phyloP scores from a whole-genome alignment of 768 basidiomycete genomes.

The Rhodotorula kratochvilovae region DNA sequence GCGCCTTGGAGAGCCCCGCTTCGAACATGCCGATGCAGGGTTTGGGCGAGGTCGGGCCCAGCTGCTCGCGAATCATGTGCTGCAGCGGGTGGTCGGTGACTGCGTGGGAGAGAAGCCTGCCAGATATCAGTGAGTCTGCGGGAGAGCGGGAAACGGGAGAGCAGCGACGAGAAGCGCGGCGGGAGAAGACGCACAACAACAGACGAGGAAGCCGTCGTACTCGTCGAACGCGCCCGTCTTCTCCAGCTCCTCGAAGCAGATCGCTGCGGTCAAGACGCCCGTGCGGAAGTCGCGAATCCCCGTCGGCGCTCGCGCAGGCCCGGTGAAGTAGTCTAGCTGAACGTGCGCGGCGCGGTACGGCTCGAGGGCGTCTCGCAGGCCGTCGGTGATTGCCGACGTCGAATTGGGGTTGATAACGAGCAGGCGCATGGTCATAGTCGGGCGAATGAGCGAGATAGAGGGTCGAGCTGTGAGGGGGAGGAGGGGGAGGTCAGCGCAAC shows the following conservation, averaged over 20 bases:
- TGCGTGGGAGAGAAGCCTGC: background rate
- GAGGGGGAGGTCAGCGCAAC: background rate
- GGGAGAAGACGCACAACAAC: constrained; percentile 34
- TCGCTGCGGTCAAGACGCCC: constrained; percentile 14
- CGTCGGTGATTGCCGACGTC: constrained; percentile 31
- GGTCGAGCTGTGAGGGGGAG: background rate
- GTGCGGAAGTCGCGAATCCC: constrained; percentile 35
- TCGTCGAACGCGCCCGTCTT: background rate
- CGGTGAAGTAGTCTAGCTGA: constrained; percentile 28
- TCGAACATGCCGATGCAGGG: constrained; percentile 40
- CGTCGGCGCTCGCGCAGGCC: constrained; percentile 27
- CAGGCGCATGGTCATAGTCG: background rate
- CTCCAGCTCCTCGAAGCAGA: constrained; percentile 37
- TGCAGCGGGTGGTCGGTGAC: constrained; percentile 42
- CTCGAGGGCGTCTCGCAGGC: constrained; percentile 19
- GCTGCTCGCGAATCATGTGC: constrained; percentile 40
- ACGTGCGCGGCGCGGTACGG: constrained; percentile 7
- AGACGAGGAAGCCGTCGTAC: constrained; percentile 39
- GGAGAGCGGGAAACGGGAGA: too few relatives aligned
- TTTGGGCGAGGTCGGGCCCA: constrained; percentile 31
- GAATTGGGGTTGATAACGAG: constrained; percentile 43
- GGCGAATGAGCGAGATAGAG: background rate
- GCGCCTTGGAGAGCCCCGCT: constrained; percentile 26
- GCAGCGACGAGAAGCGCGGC: background rate
- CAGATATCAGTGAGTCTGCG: too few relatives aligned